Evolutionary conservation across 2,329 filamentous ascomycete genomes (phyloP).

Genomic region (Pezicula radicicola): DNA sequence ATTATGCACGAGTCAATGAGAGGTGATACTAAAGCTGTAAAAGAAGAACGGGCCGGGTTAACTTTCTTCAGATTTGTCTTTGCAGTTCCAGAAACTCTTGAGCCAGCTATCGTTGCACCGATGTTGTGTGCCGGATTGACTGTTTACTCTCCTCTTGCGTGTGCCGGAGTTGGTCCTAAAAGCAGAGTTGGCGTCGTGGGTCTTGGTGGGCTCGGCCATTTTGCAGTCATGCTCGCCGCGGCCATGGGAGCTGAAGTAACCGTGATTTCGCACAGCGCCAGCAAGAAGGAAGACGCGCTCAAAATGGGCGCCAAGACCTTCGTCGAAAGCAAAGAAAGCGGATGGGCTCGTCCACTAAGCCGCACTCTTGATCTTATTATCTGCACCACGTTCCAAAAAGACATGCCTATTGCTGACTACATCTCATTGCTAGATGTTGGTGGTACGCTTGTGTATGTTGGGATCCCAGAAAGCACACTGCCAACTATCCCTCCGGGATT

Average conservation of each 20-base stretch:
- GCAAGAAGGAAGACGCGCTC: conserved; percentile 56
- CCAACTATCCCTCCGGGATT: conserved; percentile 70
- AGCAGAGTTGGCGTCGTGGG: conserved; percentile 78
- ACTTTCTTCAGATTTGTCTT: neutral
- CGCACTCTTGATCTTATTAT: conserved; percentile 74
- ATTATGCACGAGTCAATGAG: conserved; percentile 1
- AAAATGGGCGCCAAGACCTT: conserved; percentile 60
- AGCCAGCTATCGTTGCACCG: neutral
- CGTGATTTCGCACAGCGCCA: conserved; percentile 57
- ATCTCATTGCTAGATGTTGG: conserved; percentile 78
- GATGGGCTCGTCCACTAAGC: conserved; percentile 54
- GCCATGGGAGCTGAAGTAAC: conserved; percentile 61
- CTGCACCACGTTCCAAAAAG: conserved; percentile 68
- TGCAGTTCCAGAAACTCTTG: neutral
- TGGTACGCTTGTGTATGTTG: conserved; percentile 76
- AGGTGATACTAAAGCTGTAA: neutral
- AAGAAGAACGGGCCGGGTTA: too few species aligned
- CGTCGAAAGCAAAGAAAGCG: conserved; percentile 53
- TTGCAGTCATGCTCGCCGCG: conserved; percentile 67
- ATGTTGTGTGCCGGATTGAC: conserved; percentile 28
- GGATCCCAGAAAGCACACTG: conserved; percentile 73
- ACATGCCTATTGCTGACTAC: conserved; percentile 70
- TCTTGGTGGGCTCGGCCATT: conserved; percentile 70
- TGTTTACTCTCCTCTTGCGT: conserved; percentile 72
- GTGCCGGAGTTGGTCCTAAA: conserved; percentile 72